These are phyloP conservation scores for Metarhizium humberi DNA, from an alignment of 2,329 filamentous ascomycete species.

Conservation along the genomic window DNA sequence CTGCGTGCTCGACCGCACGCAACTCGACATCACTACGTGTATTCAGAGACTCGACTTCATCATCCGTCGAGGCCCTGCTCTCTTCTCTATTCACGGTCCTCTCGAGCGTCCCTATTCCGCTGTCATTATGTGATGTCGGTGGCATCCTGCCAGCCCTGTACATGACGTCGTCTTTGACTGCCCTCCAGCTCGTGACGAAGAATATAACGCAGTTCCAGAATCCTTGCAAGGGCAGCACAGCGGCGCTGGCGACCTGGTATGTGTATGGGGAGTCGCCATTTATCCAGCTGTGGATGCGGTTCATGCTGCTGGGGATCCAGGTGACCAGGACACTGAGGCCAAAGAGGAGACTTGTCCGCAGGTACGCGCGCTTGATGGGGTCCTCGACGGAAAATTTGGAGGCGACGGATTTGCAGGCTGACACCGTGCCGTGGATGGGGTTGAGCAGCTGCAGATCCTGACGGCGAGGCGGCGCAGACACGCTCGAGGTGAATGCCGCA, in stretches of 20 bases:
- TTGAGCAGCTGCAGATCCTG: background rate
- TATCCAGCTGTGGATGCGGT: constrained; percentile 61
- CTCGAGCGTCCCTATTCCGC: constrained; percentile 1
- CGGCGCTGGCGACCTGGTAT: constrained; percentile 58
- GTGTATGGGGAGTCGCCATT: constrained; percentile 45
- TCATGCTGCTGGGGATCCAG: constrained; percentile 60
- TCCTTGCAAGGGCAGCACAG: constrained; percentile 69
- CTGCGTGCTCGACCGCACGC: constrained; percentile 14
- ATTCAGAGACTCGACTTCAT: constrained; percentile 21
- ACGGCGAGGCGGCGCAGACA: constrained; percentile 10
- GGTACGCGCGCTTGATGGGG: constrained; percentile 50
- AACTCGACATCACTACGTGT: constrained; percentile 24
- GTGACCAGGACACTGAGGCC: constrained; percentile 51
- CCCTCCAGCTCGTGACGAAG: constrained; percentile 50
- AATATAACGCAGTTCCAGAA: constrained; percentile 77
- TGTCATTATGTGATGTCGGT: background rate
- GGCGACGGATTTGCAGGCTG: constrained; percentile 20
- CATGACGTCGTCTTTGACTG: constrained; percentile 12
- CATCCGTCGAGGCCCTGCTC: constrained; percentile 14
- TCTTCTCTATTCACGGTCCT: constrained; percentile 6
- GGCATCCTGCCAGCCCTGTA: background rate
- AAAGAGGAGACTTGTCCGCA: constrained; percentile 52
- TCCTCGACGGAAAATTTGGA: constrained; percentile 32
- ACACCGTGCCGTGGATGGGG: constrained; percentile 8
- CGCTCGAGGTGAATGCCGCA: constrained; percentile 24